Evolutionary conservation across 2,329 filamentous ascomycete genomes (phyloP).

Genomic region (Paecilomyces dactylethromorphus): DNA sequence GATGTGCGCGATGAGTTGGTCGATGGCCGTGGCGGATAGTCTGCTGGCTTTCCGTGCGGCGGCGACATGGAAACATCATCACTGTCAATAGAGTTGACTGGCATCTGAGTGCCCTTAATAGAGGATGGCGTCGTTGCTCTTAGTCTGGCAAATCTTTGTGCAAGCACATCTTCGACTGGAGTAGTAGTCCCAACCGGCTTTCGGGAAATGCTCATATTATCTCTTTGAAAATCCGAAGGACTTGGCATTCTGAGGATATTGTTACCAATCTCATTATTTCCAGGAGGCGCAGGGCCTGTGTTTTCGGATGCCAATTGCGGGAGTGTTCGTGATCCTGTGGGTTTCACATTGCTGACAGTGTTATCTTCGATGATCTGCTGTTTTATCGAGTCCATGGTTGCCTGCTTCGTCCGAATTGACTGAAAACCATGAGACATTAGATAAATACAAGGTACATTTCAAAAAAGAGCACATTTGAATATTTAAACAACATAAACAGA

Average conservation of each 20-base stretch:
- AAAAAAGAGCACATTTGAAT: background rate
- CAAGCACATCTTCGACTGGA: constrained; percentile 28
- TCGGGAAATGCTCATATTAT: constrained; percentile 17
- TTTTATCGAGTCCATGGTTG: constrained; percentile 36
- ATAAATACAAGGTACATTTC: background rate
- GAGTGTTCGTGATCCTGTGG: constrained; percentile 10
- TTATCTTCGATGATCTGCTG: constrained; percentile 34
- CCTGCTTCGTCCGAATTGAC: constrained; percentile 35
- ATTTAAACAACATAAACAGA: background rate
- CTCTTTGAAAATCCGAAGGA: constrained; percentile 30
- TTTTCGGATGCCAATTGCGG: constrained; percentile 7
- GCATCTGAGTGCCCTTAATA: constrained; percentile 6
- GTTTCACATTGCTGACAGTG: constrained; percentile 20
- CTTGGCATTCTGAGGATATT: constrained; percentile 32
- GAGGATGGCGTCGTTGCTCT: constrained; percentile 19
- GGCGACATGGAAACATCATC: constrained; percentile 6
- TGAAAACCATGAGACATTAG: constrained; percentile 5
- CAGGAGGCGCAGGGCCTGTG: constrained; percentile 6
- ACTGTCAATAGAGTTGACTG: constrained; percentile 7
- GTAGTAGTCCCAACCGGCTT: constrained; percentile 6
- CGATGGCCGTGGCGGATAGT: constrained; percentile 16
- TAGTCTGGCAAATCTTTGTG: constrained; percentile 36
- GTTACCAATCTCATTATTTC: constrained; percentile 18
- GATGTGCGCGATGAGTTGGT: constrained; percentile 14
- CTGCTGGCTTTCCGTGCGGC: constrained; percentile 10